phyloP scores from a whole-genome alignment of 768 basidiomycete species.

The Pulveroboletus frians region DNA sequence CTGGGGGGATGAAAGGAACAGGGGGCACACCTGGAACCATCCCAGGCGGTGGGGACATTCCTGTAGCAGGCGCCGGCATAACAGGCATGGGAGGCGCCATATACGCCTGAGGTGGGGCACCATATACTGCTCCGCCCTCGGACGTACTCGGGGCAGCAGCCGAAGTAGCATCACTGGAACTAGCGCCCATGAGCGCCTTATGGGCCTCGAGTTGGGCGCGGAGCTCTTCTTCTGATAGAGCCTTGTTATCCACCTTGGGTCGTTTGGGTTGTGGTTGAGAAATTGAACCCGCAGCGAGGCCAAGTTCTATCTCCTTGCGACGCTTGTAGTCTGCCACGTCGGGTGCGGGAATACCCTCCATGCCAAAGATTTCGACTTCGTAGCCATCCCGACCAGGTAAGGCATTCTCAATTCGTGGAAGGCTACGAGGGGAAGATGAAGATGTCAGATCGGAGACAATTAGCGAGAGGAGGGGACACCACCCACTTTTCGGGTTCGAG shows the following conservation, averaged over 20 bases:
- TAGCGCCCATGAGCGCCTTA: constrained; percentile 82
- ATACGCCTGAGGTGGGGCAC: constrained; percentile 72
- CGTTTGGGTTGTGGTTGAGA: constrained; percentile 78
- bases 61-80: constrained; percentile 22
- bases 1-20: constrained; percentile 34
- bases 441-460: constrained; percentile 8
- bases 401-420: constrained; percentile 93
- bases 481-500: constrained; percentile 80
- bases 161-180: constrained; percentile 30
- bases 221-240: constrained; percentile 78
- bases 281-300: constrained; percentile 75
- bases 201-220: constrained; percentile 83
- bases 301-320: constrained; percentile 90
- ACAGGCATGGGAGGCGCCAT: constrained; percentile 37
- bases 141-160: constrained; percentile 35
- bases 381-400: constrained; percentile 95
- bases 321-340: constrained; percentile 96
- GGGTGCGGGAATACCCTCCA: constrained; percentile 95
- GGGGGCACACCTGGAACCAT: constrained; percentile 44
- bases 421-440: constrained; percentile 34
- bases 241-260: constrained; percentile 72
- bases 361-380: constrained; percentile 98
- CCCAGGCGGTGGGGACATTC: constrained; percentile 36
- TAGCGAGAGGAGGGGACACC: neutral
- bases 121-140: constrained; percentile 54